A percentile compares a stretch with the other conserved stretches of the same genome.
phyloP scores from a whole-genome alignment of 805 yeast genomes.

The Starmerella floricola region DNA sequence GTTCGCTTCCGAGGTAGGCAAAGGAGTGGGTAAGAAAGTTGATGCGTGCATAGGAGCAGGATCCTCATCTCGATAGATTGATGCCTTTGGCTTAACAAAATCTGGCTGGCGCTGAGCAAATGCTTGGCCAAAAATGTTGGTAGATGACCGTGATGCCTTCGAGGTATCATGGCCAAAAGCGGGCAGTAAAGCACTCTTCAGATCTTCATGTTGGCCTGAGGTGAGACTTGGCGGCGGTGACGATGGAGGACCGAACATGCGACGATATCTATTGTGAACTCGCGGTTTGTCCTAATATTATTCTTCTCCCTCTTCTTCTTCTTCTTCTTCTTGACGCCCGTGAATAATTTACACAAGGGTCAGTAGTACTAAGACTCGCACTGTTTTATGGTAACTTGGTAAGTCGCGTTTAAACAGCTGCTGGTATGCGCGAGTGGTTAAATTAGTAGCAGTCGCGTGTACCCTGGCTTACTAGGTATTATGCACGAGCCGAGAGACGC shows the following conservation, averaged over 20 bases:
- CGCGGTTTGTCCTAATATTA: no score
- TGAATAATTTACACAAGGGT: no score
- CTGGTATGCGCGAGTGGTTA: no score
- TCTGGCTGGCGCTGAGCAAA: constrained; percentile 2
- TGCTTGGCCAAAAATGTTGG: neutral
- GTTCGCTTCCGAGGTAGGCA: constrained; percentile 21
- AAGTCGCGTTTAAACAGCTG: no score
- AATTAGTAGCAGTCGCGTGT: no score
- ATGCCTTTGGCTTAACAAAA: constrained; percentile 7
- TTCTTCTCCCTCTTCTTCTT: no score
- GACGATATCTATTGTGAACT: no score
- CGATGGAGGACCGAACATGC: constrained; percentile 21
- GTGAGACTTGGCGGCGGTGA: constrained; percentile 17
- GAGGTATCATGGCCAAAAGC: constrained; percentile 17
- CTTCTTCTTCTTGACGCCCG: no score
- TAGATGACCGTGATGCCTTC: neutral
- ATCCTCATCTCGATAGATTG: constrained; percentile 14
- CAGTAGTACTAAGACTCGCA: no score
- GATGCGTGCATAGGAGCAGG: neutral
- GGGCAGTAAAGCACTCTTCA: constrained; percentile 9
- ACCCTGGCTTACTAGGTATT: no score
- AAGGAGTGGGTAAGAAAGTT: constrained; percentile 17
- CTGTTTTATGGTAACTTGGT: no score
- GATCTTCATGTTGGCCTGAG: neutral
- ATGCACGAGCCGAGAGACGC: no score